Evolutionary conservation across 2,329 filamentous ascomycete species (phyloP).

Genomic region (Simplicillium aogashimaense): DNA sequence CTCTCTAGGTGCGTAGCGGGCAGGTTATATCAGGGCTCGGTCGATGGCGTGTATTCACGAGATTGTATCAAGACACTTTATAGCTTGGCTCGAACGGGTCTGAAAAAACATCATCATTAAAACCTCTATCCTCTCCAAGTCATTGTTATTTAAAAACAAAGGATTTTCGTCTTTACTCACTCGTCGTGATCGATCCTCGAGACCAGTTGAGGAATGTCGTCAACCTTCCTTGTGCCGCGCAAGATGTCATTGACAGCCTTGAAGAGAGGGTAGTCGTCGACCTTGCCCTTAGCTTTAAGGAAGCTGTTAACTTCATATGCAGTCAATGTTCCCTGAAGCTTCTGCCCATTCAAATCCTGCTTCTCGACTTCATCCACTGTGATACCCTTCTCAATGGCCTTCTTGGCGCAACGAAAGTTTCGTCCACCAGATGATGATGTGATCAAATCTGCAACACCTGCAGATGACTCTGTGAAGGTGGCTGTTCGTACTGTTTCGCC

Average conservation of each 20-base stretch:
- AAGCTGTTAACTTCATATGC: slow-evolving; percentile 88
- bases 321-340: slow-evolving; percentile 88
- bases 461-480: slow-evolving; percentile 96
- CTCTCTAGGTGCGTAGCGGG: not conserved
- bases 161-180: too few relatives aligned
- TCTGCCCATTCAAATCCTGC: slow-evolving; percentile 89
- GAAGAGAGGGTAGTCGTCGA: slow-evolving; percentile 83
- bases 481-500: slow-evolving; percentile 65
- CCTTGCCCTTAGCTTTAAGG: slow-evolving; percentile 65
- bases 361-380: slow-evolving; percentile 81
- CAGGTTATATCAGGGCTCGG: too few relatives aligned
- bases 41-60: not conserved
- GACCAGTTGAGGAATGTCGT: slow-evolving; percentile 70
- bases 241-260: slow-evolving; percentile 79
- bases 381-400: slow-evolving; percentile 70
- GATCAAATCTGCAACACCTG: slow-evolving; percentile 90
- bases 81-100: too few relatives aligned
- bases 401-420: slow-evolving; percentile 89
- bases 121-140: not conserved
- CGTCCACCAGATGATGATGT: slow-evolving; percentile 86
- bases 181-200: slow-evolving; percentile 15
- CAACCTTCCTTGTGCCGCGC: slow-evolving; percentile 63
- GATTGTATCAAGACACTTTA: not conserved
- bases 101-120: too few relatives aligned
- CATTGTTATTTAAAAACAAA: not conserved